Conservation (phyloP, 345 rosid genomes). For the Camelina laxa region DNA sequence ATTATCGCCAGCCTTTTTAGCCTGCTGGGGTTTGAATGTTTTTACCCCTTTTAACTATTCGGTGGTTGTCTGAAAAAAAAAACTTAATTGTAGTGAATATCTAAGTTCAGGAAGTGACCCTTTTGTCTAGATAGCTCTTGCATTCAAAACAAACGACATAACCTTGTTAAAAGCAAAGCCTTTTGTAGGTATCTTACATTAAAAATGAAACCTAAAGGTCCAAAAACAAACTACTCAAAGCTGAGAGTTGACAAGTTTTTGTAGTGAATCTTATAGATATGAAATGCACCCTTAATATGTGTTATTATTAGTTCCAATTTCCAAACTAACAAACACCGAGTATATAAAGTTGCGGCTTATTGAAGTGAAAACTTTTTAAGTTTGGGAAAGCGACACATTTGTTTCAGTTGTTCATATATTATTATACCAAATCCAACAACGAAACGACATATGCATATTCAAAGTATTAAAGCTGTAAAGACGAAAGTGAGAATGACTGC, state of each 20-base stretch:
- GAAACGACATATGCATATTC: background rate
- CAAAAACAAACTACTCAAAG: background rate
- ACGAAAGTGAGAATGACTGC: background rate
- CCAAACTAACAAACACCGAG: background rate
- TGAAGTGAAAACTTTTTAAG: background rate
- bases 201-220: background rate
- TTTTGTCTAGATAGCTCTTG: background rate
- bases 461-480: background rate
- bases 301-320: background rate
- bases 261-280: background rate
- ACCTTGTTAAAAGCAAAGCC: background rate
- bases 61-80: background rate
- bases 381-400: background rate
- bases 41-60: slow-evolving; percentile 16
- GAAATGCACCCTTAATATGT: background rate
- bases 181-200: background rate
- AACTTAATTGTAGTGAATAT: slow-evolving; percentile 7
- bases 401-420: background rate
- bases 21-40: slow-evolving; percentile 5
- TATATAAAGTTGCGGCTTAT: background rate
- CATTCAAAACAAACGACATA: background rate
- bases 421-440: background rate
- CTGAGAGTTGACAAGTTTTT: background rate
- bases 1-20: slow-evolving; percentile 32
- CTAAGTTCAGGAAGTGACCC: slow-evolving; percentile 13